Evolutionary conservation across 1,284 basidiomycete species (phyloP), one percentile per base, ranked within the genome.

Genomic region (Sporisorium graminicola): DNA sequence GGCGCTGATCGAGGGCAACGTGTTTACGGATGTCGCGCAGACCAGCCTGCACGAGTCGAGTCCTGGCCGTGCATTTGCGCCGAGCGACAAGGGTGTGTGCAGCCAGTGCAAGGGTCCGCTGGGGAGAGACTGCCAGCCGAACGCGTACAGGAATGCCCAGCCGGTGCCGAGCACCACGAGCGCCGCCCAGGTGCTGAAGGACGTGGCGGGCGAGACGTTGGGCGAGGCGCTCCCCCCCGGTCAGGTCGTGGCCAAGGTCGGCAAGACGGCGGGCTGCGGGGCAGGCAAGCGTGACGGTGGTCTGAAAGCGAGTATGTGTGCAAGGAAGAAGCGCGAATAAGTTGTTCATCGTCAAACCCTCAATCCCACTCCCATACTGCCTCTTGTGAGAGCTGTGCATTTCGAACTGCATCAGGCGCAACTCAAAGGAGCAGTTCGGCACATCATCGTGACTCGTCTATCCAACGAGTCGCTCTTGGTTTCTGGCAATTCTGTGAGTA

Each of bases 1-100:
- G 14, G 65, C 52, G 0, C 40, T 78, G 6, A 65, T 78, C 59
- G 76, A 78, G 22, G 76, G 76, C 0, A 75, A 75, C 35, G 65
- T 78, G 3, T 78, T 78, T 27, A 60, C 49, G 26, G 44, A 77
- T 20, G 57, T 77, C 6, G 61, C 65, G 0, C 58, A 76, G 49
- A 68, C 74, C 2, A 62, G 60, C 22, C n/a, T 72, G 37, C 67
- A 70, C 58, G 64, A 71, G 31, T 42, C 26, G 14, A 40, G 16
- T 3, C 67, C 73, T 0, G 73, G 73, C 7, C 22, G 58, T 13
- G 60, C 67, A 2, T 75, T 75, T 13, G 67, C 73, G 0, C 73
- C 73, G 5, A 42, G 49, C 26, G 60, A 64, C 44, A 33, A 44
- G 9, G 52, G 53, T 3, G 64, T 71, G 8, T 65, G 72, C 33